A percentile compares a stretch with the other conserved stretches of the same genome.
Evolutionary conservation across 2,329 filamentous ascomycete species (phyloP).

Genomic region (Aspergillus persii): DNA sequence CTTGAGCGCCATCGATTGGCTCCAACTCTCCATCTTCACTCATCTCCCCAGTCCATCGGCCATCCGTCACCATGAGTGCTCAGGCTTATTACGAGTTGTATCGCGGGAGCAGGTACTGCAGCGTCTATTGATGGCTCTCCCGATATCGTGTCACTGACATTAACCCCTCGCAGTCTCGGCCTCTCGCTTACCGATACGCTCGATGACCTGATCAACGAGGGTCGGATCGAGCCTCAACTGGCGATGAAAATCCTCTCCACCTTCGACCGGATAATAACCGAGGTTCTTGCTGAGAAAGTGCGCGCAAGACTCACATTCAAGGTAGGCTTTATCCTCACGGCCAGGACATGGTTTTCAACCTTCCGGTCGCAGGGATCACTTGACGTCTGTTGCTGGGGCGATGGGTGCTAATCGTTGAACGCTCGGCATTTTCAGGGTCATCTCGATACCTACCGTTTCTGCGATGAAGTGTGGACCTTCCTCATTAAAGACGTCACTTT

Average conservation of each 20-base stretch:
- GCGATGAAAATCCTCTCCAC: constrained; percentile 97
- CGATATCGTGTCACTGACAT: neutral
- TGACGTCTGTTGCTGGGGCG: neutral
- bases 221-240: constrained; percentile 94
- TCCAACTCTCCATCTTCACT: constrained; percentile 10
- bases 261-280: constrained; percentile 90
- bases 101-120: constrained; percentile 87
- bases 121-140: neutral
- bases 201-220: constrained; percentile 90
- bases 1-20: neutral
- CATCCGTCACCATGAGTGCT: constrained; percentile 45
- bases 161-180: constrained; percentile 68
- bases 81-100: constrained; percentile 87
- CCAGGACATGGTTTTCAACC: neutral
- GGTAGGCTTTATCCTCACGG: constrained; percentile 51
- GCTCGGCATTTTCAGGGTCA: constrained; percentile 64
- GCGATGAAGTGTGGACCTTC: constrained; percentile 99
- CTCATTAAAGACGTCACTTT: constrained; percentile 98
- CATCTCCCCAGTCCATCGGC: neutral
- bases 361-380: neutral
- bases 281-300: constrained; percentile 87
- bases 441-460: constrained; percentile 97
- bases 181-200: constrained; percentile 92
- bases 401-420: neutral
- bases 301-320: constrained; percentile 92